These are phyloP conservation scores for Begonia fuchsioides DNA, from an alignment of 306 rosid genomes.

Conservation along the genomic window DNA sequence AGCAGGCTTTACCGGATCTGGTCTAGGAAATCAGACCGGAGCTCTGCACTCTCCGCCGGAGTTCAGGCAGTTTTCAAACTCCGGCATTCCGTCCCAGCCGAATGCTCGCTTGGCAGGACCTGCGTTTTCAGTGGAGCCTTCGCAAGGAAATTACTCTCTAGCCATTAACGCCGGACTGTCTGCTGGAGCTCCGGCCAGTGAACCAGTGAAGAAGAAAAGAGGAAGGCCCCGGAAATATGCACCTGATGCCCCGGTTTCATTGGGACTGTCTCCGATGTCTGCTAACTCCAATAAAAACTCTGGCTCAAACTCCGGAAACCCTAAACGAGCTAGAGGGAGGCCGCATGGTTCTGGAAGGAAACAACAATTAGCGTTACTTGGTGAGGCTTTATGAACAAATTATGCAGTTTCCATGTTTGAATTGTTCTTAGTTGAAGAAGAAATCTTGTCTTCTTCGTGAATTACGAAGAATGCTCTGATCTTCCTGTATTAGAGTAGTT, in stretches of 20 bases:
- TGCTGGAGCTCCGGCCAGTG: conserved; percentile 35
- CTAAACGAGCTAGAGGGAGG: conserved; percentile 58
- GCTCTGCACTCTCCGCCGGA: conserved; percentile 53
- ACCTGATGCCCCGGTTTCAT: conserved; percentile 57
- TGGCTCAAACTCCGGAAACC: conserved; percentile 24
- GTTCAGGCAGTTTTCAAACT: conserved; percentile 51
- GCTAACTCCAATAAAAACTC: conserved; percentile 32
- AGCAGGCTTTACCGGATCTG: conserved; percentile 55
- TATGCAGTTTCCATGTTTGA: not conserved
- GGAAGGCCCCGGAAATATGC: conserved; percentile 94
- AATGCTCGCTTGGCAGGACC: conserved; percentile 43
- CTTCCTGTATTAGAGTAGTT: not conserved
- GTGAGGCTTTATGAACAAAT: conserved; percentile 21
- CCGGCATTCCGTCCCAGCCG: conserved; percentile 40
- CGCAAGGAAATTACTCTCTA: conserved; percentile 28
- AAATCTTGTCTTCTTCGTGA: not conserved
- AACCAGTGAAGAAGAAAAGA: conserved; percentile 70
- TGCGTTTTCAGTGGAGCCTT: conserved; percentile 42
- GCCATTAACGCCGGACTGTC: conserved; percentile 36
- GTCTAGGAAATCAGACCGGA: conserved; percentile 34
- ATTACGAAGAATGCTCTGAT: not conserved
- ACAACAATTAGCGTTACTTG: conserved; percentile 58
- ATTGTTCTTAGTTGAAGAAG: too few relatives aligned
- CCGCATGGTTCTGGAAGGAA: conserved; percentile 89
- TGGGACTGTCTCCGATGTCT: conserved; percentile 55